Evolutionary conservation across 108 stramenopile genomes (phyloP), one percentile per base, ranked within the genome.

Genomic region (Fragilariopsis cylindrus): DNA sequence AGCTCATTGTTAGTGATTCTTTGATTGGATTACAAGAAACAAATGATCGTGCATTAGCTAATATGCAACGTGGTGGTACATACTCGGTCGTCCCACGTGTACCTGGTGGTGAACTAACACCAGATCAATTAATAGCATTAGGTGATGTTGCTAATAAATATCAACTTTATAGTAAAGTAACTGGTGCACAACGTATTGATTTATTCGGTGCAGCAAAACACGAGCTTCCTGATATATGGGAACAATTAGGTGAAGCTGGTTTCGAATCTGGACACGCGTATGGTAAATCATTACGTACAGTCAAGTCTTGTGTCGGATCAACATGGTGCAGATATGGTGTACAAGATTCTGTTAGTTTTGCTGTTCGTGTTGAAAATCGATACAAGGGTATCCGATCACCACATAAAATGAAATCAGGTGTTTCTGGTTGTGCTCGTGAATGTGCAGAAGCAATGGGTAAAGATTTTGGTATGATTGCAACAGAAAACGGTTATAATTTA

Each of bases 251-350:
- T 48, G 65, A 86, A 21, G 95, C 88, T 56, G 96, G 96, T 12
- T 88, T 97, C 41, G 96, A 97, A 76, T 90, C 88, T 8, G 96
- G 96, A 48, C 96, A 97, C 81, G 96, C 96, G 3, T 97, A 97
- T 79, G 96, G 93, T 62, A 97, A 97, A 82, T 92, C 95, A 5
- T 88, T 97, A 45, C 82, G 96, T 55, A 97, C 95, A 16, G 94
- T 97, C 80, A 97, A 97, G 78, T 93, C 92, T 53, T 97, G 96
- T 71, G 96, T 97, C 5, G 96, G 96, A 42, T 93, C 92, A 1
- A 96, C 95, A 4, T 97, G 96, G 96, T 97, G 96, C 87, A 87
- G 96, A 12, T 97, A 90, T 73, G 96, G 96, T 57, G 91, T 97
- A 45, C 93, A 93, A 76, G 94, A 97, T 69, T 86, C 92, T 19